These are phyloP conservation scores for Gossypium turneri DNA, from an alignment of 345 rosid species.

Conservation along the genomic window DNA sequence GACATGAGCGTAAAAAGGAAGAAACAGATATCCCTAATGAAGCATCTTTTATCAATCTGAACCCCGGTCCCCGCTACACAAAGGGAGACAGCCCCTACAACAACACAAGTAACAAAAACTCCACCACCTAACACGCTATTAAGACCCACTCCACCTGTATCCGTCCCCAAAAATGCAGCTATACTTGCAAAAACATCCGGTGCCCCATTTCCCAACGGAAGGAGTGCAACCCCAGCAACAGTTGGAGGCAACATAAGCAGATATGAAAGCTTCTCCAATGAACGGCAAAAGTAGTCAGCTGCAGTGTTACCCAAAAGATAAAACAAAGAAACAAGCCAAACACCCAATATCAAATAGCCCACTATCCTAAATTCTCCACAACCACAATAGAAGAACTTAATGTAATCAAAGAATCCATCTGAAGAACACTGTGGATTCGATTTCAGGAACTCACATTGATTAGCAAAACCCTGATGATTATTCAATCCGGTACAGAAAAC, in stretches of 20 bases:
- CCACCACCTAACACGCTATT: conserved; percentile 93
- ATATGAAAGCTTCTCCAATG: conserved; percentile 77
- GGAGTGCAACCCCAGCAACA: conserved; percentile 83
- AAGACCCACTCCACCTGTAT: conserved; percentile 80
- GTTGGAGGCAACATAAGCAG: conserved; percentile 75
- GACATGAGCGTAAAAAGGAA: conserved; percentile 58
- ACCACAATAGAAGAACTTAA: conserved; percentile 70
- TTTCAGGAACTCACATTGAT: conserved; percentile 48
- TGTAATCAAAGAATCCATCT: conserved; percentile 73
- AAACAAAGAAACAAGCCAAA: conserved; percentile 81
- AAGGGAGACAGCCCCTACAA: conserved; percentile 72
- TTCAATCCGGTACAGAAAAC: conserved; percentile 43
- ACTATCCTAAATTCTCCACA: conserved; percentile 44
- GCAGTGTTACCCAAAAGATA: conserved; percentile 91
- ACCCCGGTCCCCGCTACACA: conserved; percentile 61
- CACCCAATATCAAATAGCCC: conserved; percentile 49
- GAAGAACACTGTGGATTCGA: conserved; percentile 62
- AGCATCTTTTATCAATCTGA: conserved; percentile 71
- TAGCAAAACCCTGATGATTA: conserved; percentile 38
- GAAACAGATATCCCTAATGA: conserved; percentile 76
- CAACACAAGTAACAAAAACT: conserved; percentile 78
- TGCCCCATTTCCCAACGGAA: conserved; percentile 94
- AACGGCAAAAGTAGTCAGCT: conserved; percentile 85
- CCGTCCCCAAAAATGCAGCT: conserved; percentile 79
- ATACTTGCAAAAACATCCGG: conserved; percentile 95